Evolutionary conservation across 805 yeast species (phyloP).

Genomic region (Lipomyces mesembrius): DNA sequence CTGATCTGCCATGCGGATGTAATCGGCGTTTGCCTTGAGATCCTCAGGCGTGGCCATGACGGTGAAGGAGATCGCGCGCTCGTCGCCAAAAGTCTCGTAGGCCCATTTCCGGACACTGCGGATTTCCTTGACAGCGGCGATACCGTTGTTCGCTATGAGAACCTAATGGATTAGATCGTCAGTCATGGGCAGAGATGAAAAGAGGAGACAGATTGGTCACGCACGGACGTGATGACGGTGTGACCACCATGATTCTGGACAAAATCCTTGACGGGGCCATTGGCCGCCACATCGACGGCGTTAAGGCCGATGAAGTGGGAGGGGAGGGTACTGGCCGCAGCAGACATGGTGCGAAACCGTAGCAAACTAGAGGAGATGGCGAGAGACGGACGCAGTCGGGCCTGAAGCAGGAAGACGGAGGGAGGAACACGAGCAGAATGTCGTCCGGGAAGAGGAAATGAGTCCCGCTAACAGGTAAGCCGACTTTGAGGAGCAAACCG

Average conservation of each 20-base stretch:
- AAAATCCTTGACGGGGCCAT: conserved; percentile 73
- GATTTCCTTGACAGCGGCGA: conserved; percentile 98
- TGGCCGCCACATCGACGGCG: conserved; percentile 74
- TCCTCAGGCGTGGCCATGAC: conserved; percentile 99
- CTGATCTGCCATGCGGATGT: conserved; percentile 98
- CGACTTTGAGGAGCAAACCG: not conserved
- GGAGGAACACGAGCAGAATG: conserved; percentile 7
- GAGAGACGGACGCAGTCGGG: conserved; percentile 6
- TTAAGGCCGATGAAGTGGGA: conserved; percentile 81
- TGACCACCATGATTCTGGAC: conserved; percentile 89
- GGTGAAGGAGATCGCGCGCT: conserved; percentile 88
- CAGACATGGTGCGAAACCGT: conserved; percentile 17
- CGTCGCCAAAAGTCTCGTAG: conserved; percentile 97
- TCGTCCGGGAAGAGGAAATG: conserved; percentile 7
- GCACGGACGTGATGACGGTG: conserved; percentile 76
- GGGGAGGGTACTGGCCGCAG: conserved; percentile 44
- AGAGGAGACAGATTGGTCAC: conserved; percentile 19
- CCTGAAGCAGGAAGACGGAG: conserved; percentile 4
- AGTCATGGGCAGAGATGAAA: conserved; percentile 3
- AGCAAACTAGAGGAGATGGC: conserved; percentile 12
- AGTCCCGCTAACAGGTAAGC: conserved; percentile 8
- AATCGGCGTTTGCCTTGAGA: conserved; percentile 93
- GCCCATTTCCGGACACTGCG: conserved; percentile 99
- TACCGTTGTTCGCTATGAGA: conserved; percentile 97
- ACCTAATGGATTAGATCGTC: conserved; percentile 47